These are phyloP conservation scores for Aspergillus fijiensis DNA, from an alignment of 2,329 filamentous ascomycete genomes.

Conservation along the genomic window DNA sequence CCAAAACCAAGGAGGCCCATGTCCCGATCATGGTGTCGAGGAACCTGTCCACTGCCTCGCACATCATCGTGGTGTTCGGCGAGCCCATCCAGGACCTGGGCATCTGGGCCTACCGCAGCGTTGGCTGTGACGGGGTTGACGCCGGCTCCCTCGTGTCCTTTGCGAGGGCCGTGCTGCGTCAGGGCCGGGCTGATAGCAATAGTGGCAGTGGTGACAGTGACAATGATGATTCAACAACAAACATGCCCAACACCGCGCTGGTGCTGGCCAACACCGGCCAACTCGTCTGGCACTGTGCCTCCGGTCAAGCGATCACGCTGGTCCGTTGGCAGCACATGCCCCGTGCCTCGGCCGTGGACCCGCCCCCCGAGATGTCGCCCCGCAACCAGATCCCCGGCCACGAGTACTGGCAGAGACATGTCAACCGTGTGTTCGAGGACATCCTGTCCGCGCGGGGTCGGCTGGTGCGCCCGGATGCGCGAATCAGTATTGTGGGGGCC, in stretches of 20 bases:
- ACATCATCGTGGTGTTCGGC: slow-evolving; percentile 73
- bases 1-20: slow-evolving; percentile 53
- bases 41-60: slow-evolving; percentile 56
- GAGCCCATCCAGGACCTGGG: slow-evolving; percentile 71
- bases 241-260: slow-evolving; percentile 46
- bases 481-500: slow-evolving; percentile 69
- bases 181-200: not conserved
- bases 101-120: slow-evolving; percentile 67
- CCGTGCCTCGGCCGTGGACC: slow-evolving; percentile 62
- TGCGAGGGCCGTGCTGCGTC: slow-evolving; percentile 48
- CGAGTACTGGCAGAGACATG: slow-evolving; percentile 58
- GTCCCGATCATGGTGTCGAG: slow-evolving; percentile 67
- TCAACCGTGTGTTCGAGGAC: slow-evolving; percentile 64
- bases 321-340: slow-evolving; percentile 59
- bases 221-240: not conserved
- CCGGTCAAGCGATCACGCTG: slow-evolving; percentile 59
- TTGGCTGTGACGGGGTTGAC: slow-evolving; percentile 64
- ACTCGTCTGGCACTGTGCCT: slow-evolving; percentile 70
- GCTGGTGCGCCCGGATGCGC: slow-evolving; percentile 51
- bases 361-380: slow-evolving; percentile 50
- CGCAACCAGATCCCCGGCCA: slow-evolving; percentile 66
- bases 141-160: slow-evolving; percentile 70
- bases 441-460: slow-evolving; percentile 51
- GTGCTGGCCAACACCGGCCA: slow-evolving; percentile 78
- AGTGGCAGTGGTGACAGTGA: too few species aligned